Base-by-base conservation (phyloP, 345 rosid genomes). In the Heritiera littoralis region DNA sequence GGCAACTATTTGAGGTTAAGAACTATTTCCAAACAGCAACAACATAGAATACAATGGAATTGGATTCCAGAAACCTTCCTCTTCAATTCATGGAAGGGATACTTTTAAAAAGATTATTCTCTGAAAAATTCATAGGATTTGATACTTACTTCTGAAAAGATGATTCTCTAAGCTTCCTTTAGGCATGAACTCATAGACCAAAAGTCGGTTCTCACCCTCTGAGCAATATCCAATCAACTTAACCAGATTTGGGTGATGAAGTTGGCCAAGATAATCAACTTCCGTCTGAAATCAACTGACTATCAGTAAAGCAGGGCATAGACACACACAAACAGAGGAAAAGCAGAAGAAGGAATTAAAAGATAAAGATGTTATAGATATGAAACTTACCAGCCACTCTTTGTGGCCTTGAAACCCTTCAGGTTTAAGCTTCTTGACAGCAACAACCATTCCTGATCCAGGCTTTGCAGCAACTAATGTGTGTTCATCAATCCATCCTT, bases 391-490 rank as follows among this genome's bases (percentile, higher is more conserved):
- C 98, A 96, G 66, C 99, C 99, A 96, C 89, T 96, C 99, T 80
- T 96, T 93, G 87, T 96, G 99, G 65, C 99, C 99, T 83, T 96
- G 99, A 84, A 89, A 91, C 13, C 99, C 99, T 86, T 96, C 98
- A 66, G 95, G 91, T 81, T 92, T 96, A 61, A 96, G 97, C 80
- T 88, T 94, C 90, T 96, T 96, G 66, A 92, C 99, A 56, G 99
- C 99, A 55, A 96, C 93, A 66, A 96, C 99, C 83, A 94, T 88
- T 76, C 99, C 97, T 1, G 92, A 92, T 71, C 98, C 98, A 20
- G 99, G 95, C 81, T 73, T 92, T 2, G 94, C 86, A 82, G 99
- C 91, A 23, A 86, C 70, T 18, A 89, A 78, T 6, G 92, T 85
- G n/a, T 88, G 81, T 64, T 92, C 92, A 84, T 96, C 98, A 73